A percentile compares a stretch with the other conserved stretches of the same genome.
Evolutionary conservation across 2,329 filamentous ascomycete genomes (phyloP).

Genomic region (Huntiella abstrusa): DNA sequence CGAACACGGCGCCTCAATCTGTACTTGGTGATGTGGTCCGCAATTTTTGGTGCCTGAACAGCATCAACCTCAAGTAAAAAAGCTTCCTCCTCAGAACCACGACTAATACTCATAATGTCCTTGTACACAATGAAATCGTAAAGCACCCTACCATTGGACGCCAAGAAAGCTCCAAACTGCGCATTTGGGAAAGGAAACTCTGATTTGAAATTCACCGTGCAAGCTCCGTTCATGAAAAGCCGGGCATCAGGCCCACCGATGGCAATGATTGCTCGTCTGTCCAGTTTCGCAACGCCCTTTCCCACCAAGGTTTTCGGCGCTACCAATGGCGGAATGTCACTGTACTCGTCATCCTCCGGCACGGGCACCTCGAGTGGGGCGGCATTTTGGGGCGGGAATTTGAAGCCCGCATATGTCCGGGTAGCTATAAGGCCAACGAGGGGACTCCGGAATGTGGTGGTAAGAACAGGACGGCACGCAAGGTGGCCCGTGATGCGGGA

Average conservation of each 20-base stretch:
- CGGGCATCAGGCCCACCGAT: conserved; percentile 62
- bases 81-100: conserved; percentile 10
- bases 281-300: background rate
- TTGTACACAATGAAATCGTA: conserved; percentile 86
- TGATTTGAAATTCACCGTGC: conserved; percentile 35
- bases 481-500: too few species aligned
- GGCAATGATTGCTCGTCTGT: conserved; percentile 52
- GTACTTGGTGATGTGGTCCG: conserved; percentile 63
- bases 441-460: too few species aligned
- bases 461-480: too few species aligned
- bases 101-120: conserved; percentile 13
- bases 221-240: conserved; percentile 73
- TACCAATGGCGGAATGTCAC: too few species aligned
- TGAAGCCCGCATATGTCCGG: too few species aligned
- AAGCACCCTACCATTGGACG: conserved; percentile 64
- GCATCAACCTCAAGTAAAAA: conserved; percentile 71
- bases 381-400: too few species aligned
- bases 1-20: conserved; percentile 67
- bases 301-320: too few species aligned
- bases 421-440: too few species aligned
- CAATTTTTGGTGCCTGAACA: conserved; percentile 38
- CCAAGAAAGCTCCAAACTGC: conserved; percentile 72
- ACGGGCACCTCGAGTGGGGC: too few species aligned
- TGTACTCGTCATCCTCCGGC: too few species aligned
- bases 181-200: conserved; percentile 34